phyloP scores from a whole-genome alignment of 2,329 filamentous ascomycete species.

The Ascochyta lentis region DNA sequence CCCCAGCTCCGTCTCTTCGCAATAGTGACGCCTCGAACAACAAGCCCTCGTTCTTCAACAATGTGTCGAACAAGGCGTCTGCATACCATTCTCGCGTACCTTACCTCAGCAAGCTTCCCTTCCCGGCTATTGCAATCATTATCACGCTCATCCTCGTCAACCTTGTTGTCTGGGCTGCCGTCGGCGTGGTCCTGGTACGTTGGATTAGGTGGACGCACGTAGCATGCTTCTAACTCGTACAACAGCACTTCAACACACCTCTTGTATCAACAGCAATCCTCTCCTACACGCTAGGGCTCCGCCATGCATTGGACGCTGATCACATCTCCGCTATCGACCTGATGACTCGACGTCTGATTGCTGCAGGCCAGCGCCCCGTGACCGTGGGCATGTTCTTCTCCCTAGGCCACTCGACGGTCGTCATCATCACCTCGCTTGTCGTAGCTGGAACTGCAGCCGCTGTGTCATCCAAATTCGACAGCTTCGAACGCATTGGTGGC shows the following conservation, averaged over 20 bases:
- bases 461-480: constrained; percentile 78
- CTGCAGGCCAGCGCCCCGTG: constrained; percentile 82
- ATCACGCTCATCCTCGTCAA: constrained; percentile 61
- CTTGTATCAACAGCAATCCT: constrained; percentile 83
- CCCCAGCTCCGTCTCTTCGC: background rate
- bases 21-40: background rate
- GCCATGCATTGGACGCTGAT: constrained; percentile 97
- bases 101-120: constrained; percentile 62
- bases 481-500: constrained; percentile 79
- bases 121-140: constrained; percentile 65
- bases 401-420: constrained; percentile 91
- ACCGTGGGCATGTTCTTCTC: constrained; percentile 96
- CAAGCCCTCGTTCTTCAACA: constrained; percentile 28
- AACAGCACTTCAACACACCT: constrained; percentile 52
- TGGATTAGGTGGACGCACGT: background rate
- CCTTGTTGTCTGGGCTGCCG: constrained; percentile 63
- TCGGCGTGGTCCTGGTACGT: constrained; percentile 63
- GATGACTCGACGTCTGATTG: constrained; percentile 88
- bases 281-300: constrained; percentile 85
- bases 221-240: background rate
- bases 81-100: constrained; percentile 60
- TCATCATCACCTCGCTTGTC: constrained; percentile 86
- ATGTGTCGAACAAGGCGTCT: constrained; percentile 48
- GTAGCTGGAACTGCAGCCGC: constrained; percentile 91
- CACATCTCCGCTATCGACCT: constrained; percentile 92